Evolutionary conservation across 257 asterid species (phyloP), one percentile per base, ranked within the genome.

Genomic region (Eucommia ulmoides): DNA sequence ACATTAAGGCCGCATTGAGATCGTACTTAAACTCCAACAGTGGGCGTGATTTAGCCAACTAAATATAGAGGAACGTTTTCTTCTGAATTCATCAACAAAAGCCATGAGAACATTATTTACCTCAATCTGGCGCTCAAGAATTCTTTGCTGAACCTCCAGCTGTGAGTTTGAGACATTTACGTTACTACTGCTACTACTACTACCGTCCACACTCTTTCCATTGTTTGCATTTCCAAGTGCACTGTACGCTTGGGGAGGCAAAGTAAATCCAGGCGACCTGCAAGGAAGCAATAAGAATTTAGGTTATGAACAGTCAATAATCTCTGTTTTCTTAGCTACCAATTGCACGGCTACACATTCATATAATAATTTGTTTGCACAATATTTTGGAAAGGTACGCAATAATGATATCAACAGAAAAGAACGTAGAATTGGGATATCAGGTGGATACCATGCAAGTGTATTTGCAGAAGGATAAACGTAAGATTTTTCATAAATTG

Each of bases 401-500:
- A 56, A 50, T 52, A 33, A 26, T 21, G 46, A 48, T 29, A 49
- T 3, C 41, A 19, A 63, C 44, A 25, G 55, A 46, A 20, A 24
- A 3, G 20, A 25, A 22, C 1, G 57, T 20, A 22, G 14, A 65
- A 60, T 16, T 29, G 55, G 47, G 55, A 62, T 63, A 58, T n/a
- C n/a, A 24, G 16, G 26, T 57, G 55, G 62, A 55, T 75, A 85
- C 98, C 94, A 71, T 49, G 21, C 20, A 26, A 64, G 56, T 24
- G 68, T 41, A 70, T 68, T 80, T 24, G 75, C 74, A 62, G 93
- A 80, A 23, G 98, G 94, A 70, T 89, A 89, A 51, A 89, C 98
- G 65, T 80, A 89, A 57, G 98, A 89, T 72, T 82, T 89, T 50
- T 68, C 74, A 70, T 84, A 82, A 24, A 85, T 65, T 21, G 88